A percentile compares a stretch with the other conserved stretches of the same genome.
Conservation (phyloP, 495 filamentous ascomycete species). For the Penicillium roqueforti region DNA sequence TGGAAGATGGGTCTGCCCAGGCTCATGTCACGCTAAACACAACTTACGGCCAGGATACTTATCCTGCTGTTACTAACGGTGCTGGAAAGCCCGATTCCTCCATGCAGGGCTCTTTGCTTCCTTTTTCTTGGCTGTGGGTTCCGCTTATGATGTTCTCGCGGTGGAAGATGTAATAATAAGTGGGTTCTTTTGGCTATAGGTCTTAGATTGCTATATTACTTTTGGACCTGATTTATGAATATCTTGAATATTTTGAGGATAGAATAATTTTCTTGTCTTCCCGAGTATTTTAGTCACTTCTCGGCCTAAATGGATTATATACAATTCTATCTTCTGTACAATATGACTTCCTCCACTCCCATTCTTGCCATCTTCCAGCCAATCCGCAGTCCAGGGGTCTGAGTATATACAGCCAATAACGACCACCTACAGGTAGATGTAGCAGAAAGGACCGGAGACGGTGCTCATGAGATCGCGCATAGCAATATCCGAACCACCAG, state of each 20-base stretch:
- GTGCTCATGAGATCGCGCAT: slow-evolving; percentile 50
- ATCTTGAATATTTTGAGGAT: not conserved
- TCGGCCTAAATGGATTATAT: not conserved
- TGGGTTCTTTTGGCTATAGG: not conserved
- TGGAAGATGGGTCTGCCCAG: slow-evolving; percentile 57
- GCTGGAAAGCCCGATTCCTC: not conserved
- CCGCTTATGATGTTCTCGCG: slow-evolving; percentile 5
- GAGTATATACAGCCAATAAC: not conserved
- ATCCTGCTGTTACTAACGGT: not conserved
- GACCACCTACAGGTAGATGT: slow-evolving; percentile 41
- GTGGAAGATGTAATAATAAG: slow-evolving; percentile 1
- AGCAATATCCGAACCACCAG: slow-evolving; percentile 31
- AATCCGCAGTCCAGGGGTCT: not conserved
- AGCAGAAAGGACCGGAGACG: slow-evolving; percentile 52
- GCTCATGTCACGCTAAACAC: slow-evolving; percentile 58
- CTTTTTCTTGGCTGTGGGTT: slow-evolving; percentile 12
- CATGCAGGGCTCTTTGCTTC: not conserved
- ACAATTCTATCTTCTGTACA: not conserved
- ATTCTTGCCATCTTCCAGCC: not conserved
- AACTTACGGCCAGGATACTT: slow-evolving; percentile 60
- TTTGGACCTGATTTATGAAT: not conserved
- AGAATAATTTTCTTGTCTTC: not conserved
- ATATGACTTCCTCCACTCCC: not conserved
- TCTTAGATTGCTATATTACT: not conserved
- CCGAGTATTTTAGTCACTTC: not conserved